These are phyloP conservation scores for Xylariaceae sp. DNA, from an alignment of 2,329 filamentous ascomycete genomes.

Conservation along the genomic window DNA sequence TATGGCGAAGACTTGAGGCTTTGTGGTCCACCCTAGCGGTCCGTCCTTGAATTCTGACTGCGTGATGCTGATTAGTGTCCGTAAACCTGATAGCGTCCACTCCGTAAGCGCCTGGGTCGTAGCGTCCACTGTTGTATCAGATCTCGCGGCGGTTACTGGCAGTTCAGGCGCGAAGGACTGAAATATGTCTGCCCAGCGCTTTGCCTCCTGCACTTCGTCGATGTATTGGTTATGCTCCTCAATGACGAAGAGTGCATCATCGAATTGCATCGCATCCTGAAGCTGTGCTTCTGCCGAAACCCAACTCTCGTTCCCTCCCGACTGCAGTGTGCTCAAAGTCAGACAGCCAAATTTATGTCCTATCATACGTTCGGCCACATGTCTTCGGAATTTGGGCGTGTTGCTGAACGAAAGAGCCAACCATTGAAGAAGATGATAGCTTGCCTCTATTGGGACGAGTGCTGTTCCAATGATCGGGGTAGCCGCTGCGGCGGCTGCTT, in stretches of 20 bases:
- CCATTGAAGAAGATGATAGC: slow-evolving; percentile 42
- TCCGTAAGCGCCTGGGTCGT: slow-evolving; percentile 26
- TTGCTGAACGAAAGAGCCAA: slow-evolving; percentile 36
- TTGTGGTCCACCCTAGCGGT: slow-evolving; percentile 68
- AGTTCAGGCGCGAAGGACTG: slow-evolving; percentile 10
- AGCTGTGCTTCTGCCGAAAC: slow-evolving; percentile 37
- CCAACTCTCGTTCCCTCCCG: slow-evolving; percentile 15
- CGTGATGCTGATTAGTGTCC: slow-evolving; percentile 34
- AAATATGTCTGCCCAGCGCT: slow-evolving; percentile 61
- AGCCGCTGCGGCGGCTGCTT: slow-evolving; percentile 53
- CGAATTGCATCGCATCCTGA: slow-evolving; percentile 44
- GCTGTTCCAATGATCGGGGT: slow-evolving; percentile 41
- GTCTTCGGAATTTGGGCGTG: slow-evolving; percentile 35
- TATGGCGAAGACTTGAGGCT: slow-evolving; percentile 62
- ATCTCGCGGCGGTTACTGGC: slow-evolving; percentile 9
- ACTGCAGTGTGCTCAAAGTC: slow-evolving; percentile 9
- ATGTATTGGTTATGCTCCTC: slow-evolving; percentile 96
- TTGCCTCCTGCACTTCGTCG: slow-evolving; percentile 72
- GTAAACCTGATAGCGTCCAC: slow-evolving; percentile 53
- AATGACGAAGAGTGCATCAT: slow-evolving; percentile 73
- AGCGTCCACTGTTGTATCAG: slow-evolving; percentile 6
- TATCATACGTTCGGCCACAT: slow-evolving; percentile 42
- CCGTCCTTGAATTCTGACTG: slow-evolving; percentile 46
- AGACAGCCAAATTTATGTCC: slow-evolving; percentile 27
- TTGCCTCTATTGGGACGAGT: slow-evolving; percentile 47